Evolutionary conservation across 768 basidiomycete genomes (phyloP), one percentile per base, ranked within the genome.

Genomic region (Tephrocybe sp.): DNA sequence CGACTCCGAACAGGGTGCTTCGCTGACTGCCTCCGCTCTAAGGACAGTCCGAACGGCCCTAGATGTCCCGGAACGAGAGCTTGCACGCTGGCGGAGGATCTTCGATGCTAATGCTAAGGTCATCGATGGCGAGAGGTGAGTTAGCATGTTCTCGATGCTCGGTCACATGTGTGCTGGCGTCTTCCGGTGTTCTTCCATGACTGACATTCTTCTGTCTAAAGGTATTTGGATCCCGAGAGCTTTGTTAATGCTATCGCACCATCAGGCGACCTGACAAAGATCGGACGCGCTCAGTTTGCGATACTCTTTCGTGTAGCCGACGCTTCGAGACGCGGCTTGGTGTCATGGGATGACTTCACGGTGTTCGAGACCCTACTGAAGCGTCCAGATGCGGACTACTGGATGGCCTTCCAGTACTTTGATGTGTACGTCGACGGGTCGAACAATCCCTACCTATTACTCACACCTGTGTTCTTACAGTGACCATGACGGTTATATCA

Each of bases 201-300:
- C 38, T 62, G 42, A 52, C 49, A 28, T 50, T 21, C 38, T 47
- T 42, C 30, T 66, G 33, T 5, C 28, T 53, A 24, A 59, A 98
- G 95, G 70, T 96, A 83, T 66, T 78, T 99, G 41, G 89, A 93
- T 70, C 74, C 79, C 30, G 87, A 93, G 25, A 85, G 85, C 62
- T 99, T 99, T 69, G 88, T 98, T 59, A 91, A 92, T 66, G 95
- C 97, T 46, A 95, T 98, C 67, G 93, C 90, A 26, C 94, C 96
- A 2, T 80, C 80, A 42, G 84, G 81, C 28, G 93, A 96, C 74
- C 77, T 93, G 59, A 78, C 83, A 50, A 90, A 88, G 69, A 95
- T 98, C 59, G 85, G 85, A 30, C 86, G 90, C 18, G 81, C 86
- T 7, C 94, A 97, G 64, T 98, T 92, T 65, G 86, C 84, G 33